Evolutionary conservation across 371 early-diverging fungal genomes (phyloP).

Genomic region (Rhizopus arrhizus): DNA sequence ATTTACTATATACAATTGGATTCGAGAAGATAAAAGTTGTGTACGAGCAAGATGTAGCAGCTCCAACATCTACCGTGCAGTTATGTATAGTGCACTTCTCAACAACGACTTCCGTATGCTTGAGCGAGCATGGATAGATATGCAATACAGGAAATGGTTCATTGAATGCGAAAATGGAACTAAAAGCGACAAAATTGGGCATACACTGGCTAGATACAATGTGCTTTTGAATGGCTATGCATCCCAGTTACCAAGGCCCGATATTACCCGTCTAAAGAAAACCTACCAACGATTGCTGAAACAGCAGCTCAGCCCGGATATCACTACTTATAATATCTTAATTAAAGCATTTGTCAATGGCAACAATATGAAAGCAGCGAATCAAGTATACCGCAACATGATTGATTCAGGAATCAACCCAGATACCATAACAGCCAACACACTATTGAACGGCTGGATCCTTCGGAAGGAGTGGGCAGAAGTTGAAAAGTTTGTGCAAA

Average conservation of each 20-base stretch:
- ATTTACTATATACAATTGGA: slow-evolving; percentile 33
- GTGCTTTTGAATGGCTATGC: slow-evolving; percentile 80
- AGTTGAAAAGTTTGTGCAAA: slow-evolving; percentile 33
- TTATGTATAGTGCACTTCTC: slow-evolving; percentile 38
- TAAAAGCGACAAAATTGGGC: slow-evolving; percentile 27
- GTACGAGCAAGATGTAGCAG: slow-evolving; percentile 16
- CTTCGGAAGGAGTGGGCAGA: slow-evolving; percentile 30
- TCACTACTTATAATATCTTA: slow-evolving; percentile 78
- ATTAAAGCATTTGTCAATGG: slow-evolving; percentile 72
- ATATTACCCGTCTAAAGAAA: slow-evolving; percentile 29
- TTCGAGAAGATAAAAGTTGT: slow-evolving; percentile 17
- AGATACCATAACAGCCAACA: slow-evolving; percentile 36
- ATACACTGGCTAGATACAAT: slow-evolving; percentile 67
- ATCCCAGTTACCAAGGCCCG: slow-evolving; percentile 33
- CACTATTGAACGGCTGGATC: slow-evolving; percentile 41
- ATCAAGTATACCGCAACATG: slow-evolving; percentile 36
- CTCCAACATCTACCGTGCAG: slow-evolving; percentile 25
- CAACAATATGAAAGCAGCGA: slow-evolving; percentile 53
- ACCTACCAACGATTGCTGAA: slow-evolving; percentile 30
- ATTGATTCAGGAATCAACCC: slow-evolving; percentile 22
- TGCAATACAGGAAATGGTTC: slow-evolving; percentile 28
- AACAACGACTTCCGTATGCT: slow-evolving; percentile 31
- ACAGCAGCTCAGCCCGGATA: slow-evolving; percentile 69
- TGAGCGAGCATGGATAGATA: slow-evolving; percentile 38
- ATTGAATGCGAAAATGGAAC: slow-evolving; percentile 3